Conservation (phyloP, 2,329 filamentous ascomycete genomes). For the Plectosphaerella sp. region DNA sequence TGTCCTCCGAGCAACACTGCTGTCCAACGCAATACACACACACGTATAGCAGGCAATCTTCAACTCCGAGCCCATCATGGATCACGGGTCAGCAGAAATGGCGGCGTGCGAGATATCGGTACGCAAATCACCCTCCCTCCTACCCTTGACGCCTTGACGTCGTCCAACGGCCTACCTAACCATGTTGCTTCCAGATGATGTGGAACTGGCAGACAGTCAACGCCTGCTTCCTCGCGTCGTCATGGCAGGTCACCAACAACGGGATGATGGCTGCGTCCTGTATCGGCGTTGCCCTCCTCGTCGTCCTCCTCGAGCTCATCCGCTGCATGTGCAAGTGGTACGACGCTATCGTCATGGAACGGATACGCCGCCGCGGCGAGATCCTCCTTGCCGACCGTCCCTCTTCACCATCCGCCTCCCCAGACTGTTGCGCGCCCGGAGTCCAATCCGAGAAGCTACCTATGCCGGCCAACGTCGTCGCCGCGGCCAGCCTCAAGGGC, state of each 20-base stretch:
- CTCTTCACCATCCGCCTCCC: too few relatives aligned
- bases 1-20: too few relatives aligned
- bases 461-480: not conserved
- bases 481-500: not conserved
- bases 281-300: constrained; percentile 4
- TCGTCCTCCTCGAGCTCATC: constrained; percentile 1
- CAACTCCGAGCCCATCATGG: too few relatives aligned
- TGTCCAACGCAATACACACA: too few relatives aligned
- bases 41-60: too few relatives aligned
- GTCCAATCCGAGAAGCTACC: too few relatives aligned
- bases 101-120: constrained; percentile 21
- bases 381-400: not conserved
- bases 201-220: constrained; percentile 9
- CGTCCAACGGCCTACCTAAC: not conserved
- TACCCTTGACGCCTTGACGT: not conserved
- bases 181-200: constrained; percentile 1
- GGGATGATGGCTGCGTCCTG: constrained; percentile 8
- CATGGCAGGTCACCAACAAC: constrained; percentile 5
- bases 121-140: constrained; percentile 2
- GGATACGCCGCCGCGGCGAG: constrained; percentile 1
- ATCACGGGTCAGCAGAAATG: too few relatives aligned
- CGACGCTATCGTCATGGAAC: not conserved
- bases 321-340: constrained; percentile 3
- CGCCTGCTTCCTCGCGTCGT: constrained; percentile 4
- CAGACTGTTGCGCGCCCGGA: too few relatives aligned